These are phyloP conservation scores for Penstemon davidsonii DNA, from an alignment of 257 asterid species.

Conservation along the genomic window DNA sequence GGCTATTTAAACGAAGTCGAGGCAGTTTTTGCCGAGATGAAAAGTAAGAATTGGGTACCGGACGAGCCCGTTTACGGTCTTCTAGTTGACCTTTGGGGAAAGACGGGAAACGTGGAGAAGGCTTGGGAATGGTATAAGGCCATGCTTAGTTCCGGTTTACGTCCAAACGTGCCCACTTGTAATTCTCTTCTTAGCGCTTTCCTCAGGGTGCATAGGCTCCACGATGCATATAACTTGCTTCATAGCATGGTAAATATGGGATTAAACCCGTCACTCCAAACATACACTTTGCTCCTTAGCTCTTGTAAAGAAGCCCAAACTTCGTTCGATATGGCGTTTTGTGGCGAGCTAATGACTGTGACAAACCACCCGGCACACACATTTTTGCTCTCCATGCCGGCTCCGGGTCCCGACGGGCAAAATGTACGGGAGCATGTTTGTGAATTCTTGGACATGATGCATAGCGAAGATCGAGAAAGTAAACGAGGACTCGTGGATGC, in stretches of 20 bases:
- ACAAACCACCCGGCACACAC: constrained; percentile 86
- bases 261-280: constrained; percentile 75
- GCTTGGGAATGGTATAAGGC: constrained; percentile 90
- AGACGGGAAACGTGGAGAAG: constrained; percentile 81
- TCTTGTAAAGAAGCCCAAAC: constrained; percentile 89
- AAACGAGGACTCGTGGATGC: constrained; percentile 92
- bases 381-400: constrained; percentile 79
- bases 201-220: constrained; percentile 81
- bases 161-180: constrained; percentile 95
- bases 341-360: constrained; percentile 75
- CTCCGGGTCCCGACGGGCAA: constrained; percentile 86
- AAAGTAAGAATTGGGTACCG: constrained; percentile 87
- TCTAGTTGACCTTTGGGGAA: constrained; percentile 92
- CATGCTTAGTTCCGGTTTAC: constrained; percentile 74
- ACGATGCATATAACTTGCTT: constrained; percentile 78
- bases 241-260: constrained; percentile 78
- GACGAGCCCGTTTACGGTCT: constrained; percentile 97
- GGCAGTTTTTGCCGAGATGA: constrained; percentile 84
- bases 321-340: constrained; percentile 65
- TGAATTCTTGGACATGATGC: constrained; percentile 81
- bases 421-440: constrained; percentile 81
- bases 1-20: constrained; percentile 93
- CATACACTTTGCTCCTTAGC: constrained; percentile 89
- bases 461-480: constrained; percentile 94
- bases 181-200: constrained; percentile 91